Evolutionary conservation across 345 rosid genomes (phyloP), one percentile per base, ranked within the genome.

Genomic region (Mangifera indica): DNA sequence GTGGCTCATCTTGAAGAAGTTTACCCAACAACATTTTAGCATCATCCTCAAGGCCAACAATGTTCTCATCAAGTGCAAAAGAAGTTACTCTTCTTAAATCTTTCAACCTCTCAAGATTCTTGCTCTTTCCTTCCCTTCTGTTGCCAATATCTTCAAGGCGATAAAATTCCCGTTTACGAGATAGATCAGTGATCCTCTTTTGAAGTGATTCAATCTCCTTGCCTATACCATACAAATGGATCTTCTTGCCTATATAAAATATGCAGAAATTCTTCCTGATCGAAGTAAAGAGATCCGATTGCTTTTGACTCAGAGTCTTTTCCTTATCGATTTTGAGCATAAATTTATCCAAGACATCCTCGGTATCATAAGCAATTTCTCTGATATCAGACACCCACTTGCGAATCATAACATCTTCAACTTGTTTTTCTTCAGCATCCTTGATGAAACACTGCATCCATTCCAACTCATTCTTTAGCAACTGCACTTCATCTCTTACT

Each of bases 21-120:
- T 78, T 66, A 20, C 0, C 17, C 57, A 74, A n/a, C 48, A 74
- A 60, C 25, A 48, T 21, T 1, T 40, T 4, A 17, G 66, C 6
- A 62, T 40, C 66, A 11, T 40, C 66, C 10, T 62, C 66, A 53
- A 78, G 69, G 22, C 74, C 81, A 69, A 73, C 78, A 0, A 45
- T 4, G 14, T 40, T 67, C 76, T 53, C 74, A 63, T 6, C 59
- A 51, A 22, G 12, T 5, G 8, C 52, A 45, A 64, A 64, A 11
- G 37, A 64, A 2, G 54, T 42, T 12, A 26, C 22, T 17, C 44
- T 34, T 34, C 37, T 34, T 34, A 34, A 34, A 26, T 17, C 26
- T 66, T 22, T 66, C 4, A 49, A 12, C 40, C 57, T 13, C 2
- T 0, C 10, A 66, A 26, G 22, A 26, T 24, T 1, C 17, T 20